A percentile compares a stretch with the other conserved stretches of the same genome.
Evolutionary conservation across 805 yeast species (phyloP).

Genomic region (Metschnikowia reukaufii): DNA sequence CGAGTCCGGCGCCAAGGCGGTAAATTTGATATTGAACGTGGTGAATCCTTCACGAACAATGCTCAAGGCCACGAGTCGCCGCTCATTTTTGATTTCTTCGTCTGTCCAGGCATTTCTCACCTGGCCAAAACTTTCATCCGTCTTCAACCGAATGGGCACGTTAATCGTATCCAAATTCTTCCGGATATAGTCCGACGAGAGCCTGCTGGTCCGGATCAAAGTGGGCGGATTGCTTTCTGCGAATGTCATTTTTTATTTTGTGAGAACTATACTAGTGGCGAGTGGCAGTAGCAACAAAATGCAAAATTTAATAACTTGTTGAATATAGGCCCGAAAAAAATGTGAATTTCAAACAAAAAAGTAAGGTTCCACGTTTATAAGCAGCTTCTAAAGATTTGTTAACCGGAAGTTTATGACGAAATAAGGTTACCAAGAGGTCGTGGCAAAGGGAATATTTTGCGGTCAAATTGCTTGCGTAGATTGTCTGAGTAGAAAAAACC

Average conservation of each 20-base stretch:
- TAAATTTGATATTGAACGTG: conserved; percentile 12
- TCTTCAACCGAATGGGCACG: conserved; percentile 29
- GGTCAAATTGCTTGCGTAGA: background rate
- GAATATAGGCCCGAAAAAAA: background rate
- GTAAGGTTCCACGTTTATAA: too few relatives aligned
- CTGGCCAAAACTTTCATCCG: conserved; percentile 30
- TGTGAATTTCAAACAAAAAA: background rate
- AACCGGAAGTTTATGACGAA: too few relatives aligned
- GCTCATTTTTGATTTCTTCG: conserved; percentile 39
- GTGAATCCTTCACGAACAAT: conserved; percentile 26
- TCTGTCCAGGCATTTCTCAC: conserved; percentile 49
- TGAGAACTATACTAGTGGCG: too few relatives aligned
- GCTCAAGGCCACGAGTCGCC: conserved; percentile 51
- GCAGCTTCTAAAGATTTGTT: too few relatives aligned
- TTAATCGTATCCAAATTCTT: conserved; percentile 22
- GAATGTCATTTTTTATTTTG: background rate
- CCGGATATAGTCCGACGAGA: conserved; percentile 19
- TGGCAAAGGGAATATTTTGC: background rate
- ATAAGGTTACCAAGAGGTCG: too few relatives aligned
- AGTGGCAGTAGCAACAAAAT: too few relatives aligned
- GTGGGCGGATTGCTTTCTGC: conserved; percentile 3
- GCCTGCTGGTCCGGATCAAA: conserved; percentile 19
- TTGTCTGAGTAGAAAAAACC: background rate
- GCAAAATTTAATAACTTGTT: too few relatives aligned
- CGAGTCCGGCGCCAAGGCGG: conserved; percentile 30